Percentiles rank a stretch among this genome's conserved stretches.
Conservation (phyloP, 192 early-diverging fungal species). For the Entomortierella chlamydospora region DNA sequence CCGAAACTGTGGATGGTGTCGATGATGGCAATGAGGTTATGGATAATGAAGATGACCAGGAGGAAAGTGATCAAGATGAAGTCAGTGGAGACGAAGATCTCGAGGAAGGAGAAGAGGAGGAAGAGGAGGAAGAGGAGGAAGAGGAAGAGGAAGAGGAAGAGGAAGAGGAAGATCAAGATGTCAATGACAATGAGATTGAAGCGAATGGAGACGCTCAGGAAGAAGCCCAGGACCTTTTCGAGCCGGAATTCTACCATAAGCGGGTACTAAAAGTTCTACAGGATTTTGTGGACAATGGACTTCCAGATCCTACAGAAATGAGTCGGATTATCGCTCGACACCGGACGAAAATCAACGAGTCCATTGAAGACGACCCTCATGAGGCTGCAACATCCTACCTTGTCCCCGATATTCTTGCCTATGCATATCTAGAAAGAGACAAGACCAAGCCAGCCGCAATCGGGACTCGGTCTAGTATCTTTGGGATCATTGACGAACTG, state of each 20-base stretch:
- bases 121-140: not conserved
- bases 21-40: conserved; percentile 34
- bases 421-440: conserved; percentile 63
- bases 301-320: conserved; percentile 51
- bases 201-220: conserved; percentile 8
- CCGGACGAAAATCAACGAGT: conserved; percentile 58
- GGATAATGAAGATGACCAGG: conserved; percentile 41
- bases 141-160: not conserved
- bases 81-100: conserved; percentile 24
- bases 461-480: conserved; percentile 65
- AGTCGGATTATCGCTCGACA: conserved; percentile 56
- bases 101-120: conserved; percentile 12
- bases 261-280: conserved; percentile 70
- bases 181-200: too few species aligned
- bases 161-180: too few species aligned
- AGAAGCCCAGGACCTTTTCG: conserved; percentile 63
- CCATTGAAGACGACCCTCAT: conserved; percentile 70
- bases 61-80: conserved; percentile 11
- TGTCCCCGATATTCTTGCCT: conserved; percentile 67
- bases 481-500: conserved; percentile 68
- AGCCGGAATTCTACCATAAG: conserved; percentile 66
- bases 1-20: conserved; percentile 29
- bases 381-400: conserved; percentile 65
- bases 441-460: conserved; percentile 57
- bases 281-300: conserved; percentile 57